Evolutionary conservation across 306 rosid genomes (phyloP), one percentile per base, ranked within the genome.

Genomic region (Abrus precatorius): DNA sequence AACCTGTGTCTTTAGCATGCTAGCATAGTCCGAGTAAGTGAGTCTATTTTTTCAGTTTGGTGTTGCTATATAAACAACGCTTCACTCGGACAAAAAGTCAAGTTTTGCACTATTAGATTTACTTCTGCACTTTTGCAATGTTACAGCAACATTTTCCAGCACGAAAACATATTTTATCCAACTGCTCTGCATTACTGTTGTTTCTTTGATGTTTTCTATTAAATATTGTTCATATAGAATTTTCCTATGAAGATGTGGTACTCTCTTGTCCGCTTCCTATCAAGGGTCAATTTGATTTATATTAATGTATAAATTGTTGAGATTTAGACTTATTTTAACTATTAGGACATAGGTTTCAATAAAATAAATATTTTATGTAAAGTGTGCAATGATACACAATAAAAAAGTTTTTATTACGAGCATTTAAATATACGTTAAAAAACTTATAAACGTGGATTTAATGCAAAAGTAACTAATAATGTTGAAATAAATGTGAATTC

Each of bases 1-100:
- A 76, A 80, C 33, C 78, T 28, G 38, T 61, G 20, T 38, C 53
- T 49, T 74, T 78, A 30, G 60, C 72, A 38, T 85, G 49, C 71
- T 59, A 78, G 56, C 85, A 66, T 49, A 74, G 40, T 77, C 50
- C 11, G 49, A 36, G 48, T 63, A 14, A 43, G 40, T 33, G 6
- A 43, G 38, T 82, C 49, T 69, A 40, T 69, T 69, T 4, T 9
- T 59, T 50, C 32, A 59, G 69, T 32, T 81, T 20, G 69, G 41
- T n/a, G 49, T 48, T 57, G 56, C 78, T 41, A 30, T 40, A 59
- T 71, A 38, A 38, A 48, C 45, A 76, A 54, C 74, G 52, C 66
- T 47, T 66, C 4, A 7, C 61, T 76, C 29, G 3, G 44, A 56
- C 52, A 45, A 12, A 43, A 29, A 20, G 12, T 30, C 47, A 43